Conservation (phyloP, 2,329 filamentous ascomycete species). For the Pezicula carpinea region DNA sequence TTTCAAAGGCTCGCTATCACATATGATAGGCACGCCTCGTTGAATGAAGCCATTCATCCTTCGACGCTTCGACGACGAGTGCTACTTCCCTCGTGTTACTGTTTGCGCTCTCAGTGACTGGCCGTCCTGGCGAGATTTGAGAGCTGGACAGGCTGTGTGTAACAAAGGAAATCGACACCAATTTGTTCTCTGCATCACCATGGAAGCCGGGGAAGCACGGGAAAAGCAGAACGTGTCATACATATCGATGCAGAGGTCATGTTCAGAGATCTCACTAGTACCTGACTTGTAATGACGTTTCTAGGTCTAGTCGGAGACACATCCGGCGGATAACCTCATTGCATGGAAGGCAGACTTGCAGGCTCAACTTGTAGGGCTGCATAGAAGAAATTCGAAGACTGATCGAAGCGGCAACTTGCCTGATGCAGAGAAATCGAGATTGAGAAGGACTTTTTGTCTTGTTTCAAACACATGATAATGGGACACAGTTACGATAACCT, state of each 20-base stretch:
- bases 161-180: slow-evolving; percentile 12
- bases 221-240: slow-evolving; percentile 3
- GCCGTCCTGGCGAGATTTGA: slow-evolving; percentile 8
- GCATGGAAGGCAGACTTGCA: slow-evolving; percentile 3
- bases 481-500: neutral
- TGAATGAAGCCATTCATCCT: slow-evolving; percentile 7
- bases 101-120: slow-evolving; percentile 16
- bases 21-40: slow-evolving; percentile 10
- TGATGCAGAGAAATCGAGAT: slow-evolving; percentile 1
- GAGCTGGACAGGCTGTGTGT: slow-evolving; percentile 16
- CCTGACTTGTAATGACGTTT: slow-evolving; percentile 2
- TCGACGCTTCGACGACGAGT: neutral
- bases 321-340: neutral
- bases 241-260: neutral
- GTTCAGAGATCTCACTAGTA: neutral
- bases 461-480: neutral
- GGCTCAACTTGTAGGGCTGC: slow-evolving; percentile 13
- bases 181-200: slow-evolving; percentile 17
- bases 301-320: slow-evolving; percentile 4
- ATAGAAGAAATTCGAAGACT: slow-evolving; percentile 10
- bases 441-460: neutral
- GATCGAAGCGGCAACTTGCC: slow-evolving; percentile 13
- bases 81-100: slow-evolving; percentile 7
- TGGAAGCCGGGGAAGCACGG: slow-evolving; percentile 1
- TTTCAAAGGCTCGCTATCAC: slow-evolving; percentile 11